These are phyloP conservation scores for Penicillium olsonii DNA, from an alignment of 2,329 filamentous ascomycete species.

Conservation along the genomic window DNA sequence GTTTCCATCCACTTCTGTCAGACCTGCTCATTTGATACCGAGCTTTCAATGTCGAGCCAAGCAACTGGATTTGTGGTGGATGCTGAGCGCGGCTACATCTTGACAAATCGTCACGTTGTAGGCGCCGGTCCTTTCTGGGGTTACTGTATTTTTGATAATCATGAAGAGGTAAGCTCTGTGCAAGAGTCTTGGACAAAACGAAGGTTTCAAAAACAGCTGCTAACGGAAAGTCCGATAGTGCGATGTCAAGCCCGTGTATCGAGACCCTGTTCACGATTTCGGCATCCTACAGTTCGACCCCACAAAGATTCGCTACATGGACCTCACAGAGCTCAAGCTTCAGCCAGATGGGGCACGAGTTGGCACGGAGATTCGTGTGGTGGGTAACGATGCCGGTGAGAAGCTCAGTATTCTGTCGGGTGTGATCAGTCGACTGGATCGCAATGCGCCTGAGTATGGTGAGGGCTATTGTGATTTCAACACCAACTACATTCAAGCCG, in stretches of 20 bases:
- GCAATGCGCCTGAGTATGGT: conserved; percentile 96
- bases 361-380: conserved; percentile 91
- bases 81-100: conserved; percentile 83
- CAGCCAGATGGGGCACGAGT: conserved; percentile 84
- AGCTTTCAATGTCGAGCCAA: conserved; percentile 87
- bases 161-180: conserved; percentile 72
- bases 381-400: conserved; percentile 97
- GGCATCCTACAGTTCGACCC: conserved; percentile 96
- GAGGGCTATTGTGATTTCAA: conserved; percentile 99
- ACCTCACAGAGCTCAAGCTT: conserved; percentile 74
- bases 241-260: conserved; percentile 94
- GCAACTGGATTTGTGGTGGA: conserved; percentile 98
- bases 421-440: conserved; percentile 91
- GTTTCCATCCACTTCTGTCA: conserved; percentile 99
- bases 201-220: not conserved
- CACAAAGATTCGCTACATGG: conserved; percentile 96
- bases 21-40: conserved; percentile 97
- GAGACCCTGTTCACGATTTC: conserved; percentile 97
- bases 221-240: conserved; percentile 57
- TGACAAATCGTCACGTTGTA: conserved; percentile 91
- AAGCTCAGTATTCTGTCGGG: conserved; percentile 97
- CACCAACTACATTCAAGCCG: conserved; percentile 94
- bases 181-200: too few relatives aligned
- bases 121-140: conserved; percentile 96
- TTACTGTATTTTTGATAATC: conserved; percentile 97